A percentile compares a stretch with the other conserved stretches of the same genome.
Evolutionary conservation across 2,329 filamentous ascomycete species (phyloP).

Genomic region (Xylaria multiplex): DNA sequence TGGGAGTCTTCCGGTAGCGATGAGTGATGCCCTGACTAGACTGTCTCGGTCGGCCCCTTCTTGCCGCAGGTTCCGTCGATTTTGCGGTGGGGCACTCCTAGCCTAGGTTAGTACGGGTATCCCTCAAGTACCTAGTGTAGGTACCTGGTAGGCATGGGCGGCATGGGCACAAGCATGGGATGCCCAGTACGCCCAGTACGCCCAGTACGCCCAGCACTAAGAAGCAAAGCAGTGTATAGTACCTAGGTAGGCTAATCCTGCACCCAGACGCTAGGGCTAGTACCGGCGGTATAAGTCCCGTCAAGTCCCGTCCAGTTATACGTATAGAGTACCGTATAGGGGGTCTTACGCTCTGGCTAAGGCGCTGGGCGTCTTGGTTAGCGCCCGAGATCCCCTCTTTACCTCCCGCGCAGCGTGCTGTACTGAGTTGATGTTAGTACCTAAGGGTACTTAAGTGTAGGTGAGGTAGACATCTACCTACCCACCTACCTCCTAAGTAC

Average conservation of each 20-base stretch:
- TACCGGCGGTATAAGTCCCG: too few relatives aligned
- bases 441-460: conserved; percentile 8
- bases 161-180: too few relatives aligned
- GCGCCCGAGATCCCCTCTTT: background rate
- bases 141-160: background rate
- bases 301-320: background rate
- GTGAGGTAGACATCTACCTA: background rate
- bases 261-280: too few relatives aligned
- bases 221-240: background rate
- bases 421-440: conserved; percentile 17
- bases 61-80: conserved; percentile 25
- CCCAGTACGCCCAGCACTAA: too few relatives aligned
- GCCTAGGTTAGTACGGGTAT: too few relatives aligned
- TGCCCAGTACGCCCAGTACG: too few relatives aligned
- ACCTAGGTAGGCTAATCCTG: too few relatives aligned
- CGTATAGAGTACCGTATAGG: background rate
- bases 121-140: too few relatives aligned
- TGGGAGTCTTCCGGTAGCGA: background rate
- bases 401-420: too few relatives aligned
- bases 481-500: background rate
- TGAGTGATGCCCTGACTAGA: conserved; percentile 15
- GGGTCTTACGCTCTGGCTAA: conserved; percentile 14
- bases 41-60: conserved; percentile 33
- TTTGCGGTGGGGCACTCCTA: conserved; percentile 12
- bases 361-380: background rate